These are phyloP conservation scores for Chaetomium fimeti DNA, from an alignment of 495 filamentous ascomycete species.

Conservation along the genomic window DNA sequence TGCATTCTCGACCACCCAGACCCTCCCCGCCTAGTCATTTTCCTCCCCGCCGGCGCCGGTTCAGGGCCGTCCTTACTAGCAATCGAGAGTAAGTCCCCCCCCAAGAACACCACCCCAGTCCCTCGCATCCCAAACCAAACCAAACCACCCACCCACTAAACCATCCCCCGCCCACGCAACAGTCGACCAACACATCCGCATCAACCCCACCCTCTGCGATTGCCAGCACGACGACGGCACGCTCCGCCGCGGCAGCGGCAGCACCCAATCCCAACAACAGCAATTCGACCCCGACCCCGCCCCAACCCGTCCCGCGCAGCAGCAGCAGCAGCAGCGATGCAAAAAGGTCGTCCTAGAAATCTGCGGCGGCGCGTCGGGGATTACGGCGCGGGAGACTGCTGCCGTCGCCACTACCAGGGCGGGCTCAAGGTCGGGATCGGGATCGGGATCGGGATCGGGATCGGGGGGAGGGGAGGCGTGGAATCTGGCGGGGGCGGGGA, in stretches of 20 bases:
- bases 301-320: background rate
- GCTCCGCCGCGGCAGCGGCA: background rate
- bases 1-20: constrained; percentile 19
- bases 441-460: no score
- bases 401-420: no score
- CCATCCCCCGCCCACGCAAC: background rate
- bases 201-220: constrained; percentile 20
- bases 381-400: constrained; percentile 1
- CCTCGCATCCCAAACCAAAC: background rate
- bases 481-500: constrained; percentile 21
- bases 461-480: background rate
- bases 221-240: constrained; percentile 2
- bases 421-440: no score
- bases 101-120: background rate
- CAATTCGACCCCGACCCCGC: background rate
- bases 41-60: background rate
- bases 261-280: background rate
- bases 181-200: constrained; percentile 16
- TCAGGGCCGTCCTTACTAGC: background rate
- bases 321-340: background rate
- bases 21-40: constrained; percentile 13
- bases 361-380: background rate
- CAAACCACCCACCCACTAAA: background rate
- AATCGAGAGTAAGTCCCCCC: constrained; percentile 16
- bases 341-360: background rate